A percentile compares a stretch with the other conserved stretches of the same genome.
Conservation (phyloP, 2,329 filamentous ascomycete species). For the Trichoderma koningii region DNA sequence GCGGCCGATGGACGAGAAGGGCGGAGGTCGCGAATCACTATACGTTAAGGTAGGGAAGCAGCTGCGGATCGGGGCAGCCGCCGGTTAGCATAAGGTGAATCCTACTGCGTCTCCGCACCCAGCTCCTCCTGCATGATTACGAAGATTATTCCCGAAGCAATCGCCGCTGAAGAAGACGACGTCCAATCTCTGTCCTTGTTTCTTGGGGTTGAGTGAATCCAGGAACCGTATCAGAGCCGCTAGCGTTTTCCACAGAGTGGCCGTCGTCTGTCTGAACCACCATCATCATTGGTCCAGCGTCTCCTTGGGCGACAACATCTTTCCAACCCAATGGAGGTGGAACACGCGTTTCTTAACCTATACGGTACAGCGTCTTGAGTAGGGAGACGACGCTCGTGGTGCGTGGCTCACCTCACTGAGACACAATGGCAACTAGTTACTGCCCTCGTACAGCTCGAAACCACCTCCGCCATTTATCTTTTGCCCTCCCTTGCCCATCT, state of each 20-base stretch:
- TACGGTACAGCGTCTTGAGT: neutral
- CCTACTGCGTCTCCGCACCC: neutral
- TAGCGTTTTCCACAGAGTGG: constrained; percentile 5
- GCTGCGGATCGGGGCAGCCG: constrained; percentile 10
- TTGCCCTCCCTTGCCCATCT: neutral
- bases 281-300: neutral
- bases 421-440: neutral
- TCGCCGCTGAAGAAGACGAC: neutral
- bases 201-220: constrained; percentile 1
- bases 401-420: neutral
- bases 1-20: constrained; percentile 3
- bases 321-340: no score
- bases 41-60: neutral
- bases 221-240: constrained; percentile 2
- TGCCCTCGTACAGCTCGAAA: neutral
- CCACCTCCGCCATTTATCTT: constrained; percentile 1
- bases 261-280: neutral
- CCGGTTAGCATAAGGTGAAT: constrained; percentile 3
- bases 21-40: neutral
- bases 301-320: neutral
- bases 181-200: neutral
- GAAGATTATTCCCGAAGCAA: neutral
- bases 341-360: no score
- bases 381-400: neutral
- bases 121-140: no score